A percentile compares a stretch with the other conserved stretches of the same genome.
Conservation (phyloP, 352 stramenopile genomes). For the Globisporangium mamillatum region DNA sequence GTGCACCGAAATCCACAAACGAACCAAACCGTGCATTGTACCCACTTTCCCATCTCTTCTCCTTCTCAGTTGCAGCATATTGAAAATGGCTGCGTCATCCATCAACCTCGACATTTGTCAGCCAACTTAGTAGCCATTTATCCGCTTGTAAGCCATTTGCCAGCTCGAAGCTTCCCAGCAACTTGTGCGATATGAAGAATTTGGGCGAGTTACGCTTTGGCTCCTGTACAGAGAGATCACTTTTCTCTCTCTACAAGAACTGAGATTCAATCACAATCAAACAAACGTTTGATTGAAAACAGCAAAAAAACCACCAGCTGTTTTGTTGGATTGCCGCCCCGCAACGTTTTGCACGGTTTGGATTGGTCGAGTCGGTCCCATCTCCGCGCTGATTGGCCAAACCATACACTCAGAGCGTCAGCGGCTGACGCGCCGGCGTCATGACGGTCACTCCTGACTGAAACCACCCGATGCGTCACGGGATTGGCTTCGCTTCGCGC, state of each 20-base stretch:
- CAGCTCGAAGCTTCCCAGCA: neutral
- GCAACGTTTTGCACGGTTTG: neutral
- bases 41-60: neutral
- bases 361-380: conserved; percentile 3
- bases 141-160: neutral
- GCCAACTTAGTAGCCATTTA: neutral
- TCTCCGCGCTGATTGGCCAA: conserved; percentile 19
- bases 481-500: neutral
- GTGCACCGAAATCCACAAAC: too few relatives aligned
- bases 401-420: neutral
- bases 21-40: too few relatives aligned
- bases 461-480: neutral
- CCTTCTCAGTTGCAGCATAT: neutral
- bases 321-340: neutral
- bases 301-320: neutral
- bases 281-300: conserved; percentile 20
- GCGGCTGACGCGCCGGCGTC: conserved; percentile 15
- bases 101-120: neutral
- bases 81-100: neutral
- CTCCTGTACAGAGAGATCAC: neutral
- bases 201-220: neutral
- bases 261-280: conserved; percentile 5
- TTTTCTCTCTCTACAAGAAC: neutral
- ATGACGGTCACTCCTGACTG: conserved; percentile 6
- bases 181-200: neutral